Base-by-base conservation (phyloP, 257 asterid species). In the Solanum lignicaule region DNA sequence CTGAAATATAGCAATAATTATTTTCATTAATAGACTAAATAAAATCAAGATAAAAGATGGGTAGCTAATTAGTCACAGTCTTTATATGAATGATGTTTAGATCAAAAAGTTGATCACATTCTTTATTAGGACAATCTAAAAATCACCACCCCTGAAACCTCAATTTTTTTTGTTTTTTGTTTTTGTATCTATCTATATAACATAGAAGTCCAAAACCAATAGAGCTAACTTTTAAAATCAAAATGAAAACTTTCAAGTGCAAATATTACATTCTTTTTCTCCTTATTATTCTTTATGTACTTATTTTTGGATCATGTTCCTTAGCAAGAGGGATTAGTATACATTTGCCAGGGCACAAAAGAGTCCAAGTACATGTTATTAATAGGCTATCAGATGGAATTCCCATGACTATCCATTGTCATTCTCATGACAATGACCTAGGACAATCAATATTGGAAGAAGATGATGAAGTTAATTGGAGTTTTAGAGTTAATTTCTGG, bases 351-450 rank as follows among this genome's bases (percentile, higher is more conserved):
- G 55, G 71, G 71, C 5, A 36, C 13, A 88, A 32, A 23, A 76
- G 27, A 75, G 89, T 92, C 6, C 60, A 55, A 3, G 92, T 92
- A 13, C 89, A 88, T 20, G 86, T 93, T 39, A 89, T 73, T 14
- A 92, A 92, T 79, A 43, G 62, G 32, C 92, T 91, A 0, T 90
- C 68, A 8, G 7, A 65, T 3, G 90, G 88, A 43, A 52, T 33
- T 21, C 39, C 6, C 11, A 16, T 93, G 87, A 86, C 35, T 76
- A 41, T 93, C 46, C 95, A 93, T 39, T 93, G 94, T 72, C 90
- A 83, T 13, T 92, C 94, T 4, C 66, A 69, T 20, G 92, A 93
- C 23, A 90, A 93, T 31, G 95, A 93, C 27, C 87, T 93, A 14
- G 92, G 92, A 11, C 81, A 75, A 88, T 92, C 87, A 21, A 36